A percentile compares a stretch with the other conserved stretches of the same genome.
These are phyloP conservation scores for Cymbomonas tetramitiformis DNA, from an alignment of 139 green algal species.

Conservation along the genomic window DNA sequence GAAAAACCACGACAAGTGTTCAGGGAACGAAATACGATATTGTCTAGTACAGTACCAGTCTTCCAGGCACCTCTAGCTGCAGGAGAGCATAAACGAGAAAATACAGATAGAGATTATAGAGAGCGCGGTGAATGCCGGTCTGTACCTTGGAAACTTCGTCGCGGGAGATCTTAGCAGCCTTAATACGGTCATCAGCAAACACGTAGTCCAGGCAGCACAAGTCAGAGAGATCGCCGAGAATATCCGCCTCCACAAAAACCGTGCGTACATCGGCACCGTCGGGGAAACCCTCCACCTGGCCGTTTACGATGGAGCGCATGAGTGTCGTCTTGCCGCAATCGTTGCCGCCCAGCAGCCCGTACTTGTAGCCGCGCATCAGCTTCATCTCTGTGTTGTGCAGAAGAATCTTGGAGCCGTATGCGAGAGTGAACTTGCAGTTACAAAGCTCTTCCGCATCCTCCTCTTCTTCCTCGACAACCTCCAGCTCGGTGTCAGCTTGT, in stretches of 20 bases:
- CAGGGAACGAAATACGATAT: no score
- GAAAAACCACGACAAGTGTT: no score
- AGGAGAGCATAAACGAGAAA: no score
- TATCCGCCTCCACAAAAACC: conserved; percentile 25
- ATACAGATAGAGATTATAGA: no score
- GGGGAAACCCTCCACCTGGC: conserved; percentile 35
- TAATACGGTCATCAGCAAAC: conserved; percentile 29
- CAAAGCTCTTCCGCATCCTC: conserved; percentile 29
- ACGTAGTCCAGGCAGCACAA: conserved; percentile 35
- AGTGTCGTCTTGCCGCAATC: conserved; percentile 35
- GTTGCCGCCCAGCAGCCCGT: conserved; percentile 34
- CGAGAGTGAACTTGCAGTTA: conserved; percentile 32
- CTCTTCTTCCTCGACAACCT: conserved; percentile 19
- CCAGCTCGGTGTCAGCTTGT: conserved; percentile 12
- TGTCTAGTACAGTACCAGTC: no score
- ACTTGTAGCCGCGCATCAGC: conserved; percentile 31
- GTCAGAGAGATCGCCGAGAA: conserved; percentile 21
- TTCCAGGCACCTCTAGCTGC: no score
- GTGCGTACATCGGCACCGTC: conserved; percentile 8
- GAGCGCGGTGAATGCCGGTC: no score
- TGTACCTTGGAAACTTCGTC: no score
- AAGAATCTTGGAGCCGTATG: conserved; percentile 38
- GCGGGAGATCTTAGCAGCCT: conserved; percentile 24
- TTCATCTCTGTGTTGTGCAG: conserved; percentile 36
- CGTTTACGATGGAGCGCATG: conserved; percentile 36